Conservation (phyloP, 225 moss, liverwort and hornwort species). For the Bryoerythrophyllum caledonicum region DNA sequence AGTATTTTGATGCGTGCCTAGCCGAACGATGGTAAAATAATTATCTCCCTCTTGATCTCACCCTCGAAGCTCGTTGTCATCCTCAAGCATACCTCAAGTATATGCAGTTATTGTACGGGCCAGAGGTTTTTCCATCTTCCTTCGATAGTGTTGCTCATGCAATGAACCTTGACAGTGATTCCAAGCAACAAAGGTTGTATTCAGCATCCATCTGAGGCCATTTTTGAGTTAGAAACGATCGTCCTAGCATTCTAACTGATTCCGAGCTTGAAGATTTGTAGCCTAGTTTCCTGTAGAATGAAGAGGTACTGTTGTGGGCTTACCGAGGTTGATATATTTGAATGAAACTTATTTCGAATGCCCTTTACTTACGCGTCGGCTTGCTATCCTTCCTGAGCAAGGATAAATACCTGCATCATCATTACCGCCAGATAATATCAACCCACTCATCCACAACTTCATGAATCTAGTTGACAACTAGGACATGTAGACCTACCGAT, state of each 20-base stretch:
- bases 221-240: background rate
- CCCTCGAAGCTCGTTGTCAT: conserved; percentile 34
- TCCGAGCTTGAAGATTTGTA: too few relatives aligned
- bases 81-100: conserved; percentile 35
- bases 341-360: too few relatives aligned
- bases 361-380: conserved; percentile 1
- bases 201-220: background rate
- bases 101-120: conserved; percentile 38
- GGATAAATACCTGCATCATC: conserved; percentile 28
- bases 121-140: conserved; percentile 32
- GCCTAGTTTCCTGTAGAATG: too few relatives aligned
- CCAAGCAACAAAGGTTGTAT: background rate
- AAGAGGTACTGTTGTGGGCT: background rate
- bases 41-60: conserved; percentile 34
- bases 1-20: conserved; percentile 44
- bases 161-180: background rate
- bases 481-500: conserved; percentile 16
- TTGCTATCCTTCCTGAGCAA: background rate
- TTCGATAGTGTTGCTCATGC: conserved; percentile 38
- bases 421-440: background rate
- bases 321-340: background rate
- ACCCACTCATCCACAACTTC: too few relatives aligned
- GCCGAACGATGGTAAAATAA: conserved; percentile 39
- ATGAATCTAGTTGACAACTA: background rate
- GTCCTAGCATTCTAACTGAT: background rate